Evolutionary conservation across 192 early-diverging fungal genomes (phyloP), one percentile per base, ranked within the genome.

Genomic region (Phlyctochytrium bullatum): DNA sequence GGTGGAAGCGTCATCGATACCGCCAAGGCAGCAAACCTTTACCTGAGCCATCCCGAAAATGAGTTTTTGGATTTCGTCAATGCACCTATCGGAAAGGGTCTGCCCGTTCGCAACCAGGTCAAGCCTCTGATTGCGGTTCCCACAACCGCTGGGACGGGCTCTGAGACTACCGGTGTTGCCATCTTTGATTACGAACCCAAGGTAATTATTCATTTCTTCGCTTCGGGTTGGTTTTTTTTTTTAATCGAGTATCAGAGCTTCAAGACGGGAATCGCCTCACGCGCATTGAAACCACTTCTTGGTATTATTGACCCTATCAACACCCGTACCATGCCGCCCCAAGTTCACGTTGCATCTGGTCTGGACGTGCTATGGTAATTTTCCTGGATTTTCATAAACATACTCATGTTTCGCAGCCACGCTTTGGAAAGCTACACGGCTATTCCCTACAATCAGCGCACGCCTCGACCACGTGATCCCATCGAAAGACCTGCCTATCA

Each of bases 61-160:
- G 90, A 93, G 47, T 84, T 95, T 57, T 65, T 95, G 62, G 93
- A 94, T 71, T 95, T 95, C 80, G 93, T 95, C 61, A 95, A 95
- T 67, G 89, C 90, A 0, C 93, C 93, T 14, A 91, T 95, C 76
- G 93, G 93, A 36, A 89, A 89, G 71, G 93, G 93, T 10, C 80
- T 82, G 30, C 83, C 90, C 3, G 85, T 92, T 4, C 77, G 87
- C 76, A 88, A 90, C 60, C 73, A 83, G 23, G 72, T 95, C 65
- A 81, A 86, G 62, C 92, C 93, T 2, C 74, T 95, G 67, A 92
- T 95, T 68, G 91, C 91, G 69, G 78, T 83, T 52, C 76, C 73
- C 23, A 80, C 75, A 32, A 76, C 78, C 12, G 76, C 84, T 51
- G 86, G 91, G 1, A 95, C 93, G 14, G 93, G 93, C 61, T 88